Evolutionary conservation across 371 early-diverging fungal genomes (phyloP).

Genomic region (Smittium mucronatum): DNA sequence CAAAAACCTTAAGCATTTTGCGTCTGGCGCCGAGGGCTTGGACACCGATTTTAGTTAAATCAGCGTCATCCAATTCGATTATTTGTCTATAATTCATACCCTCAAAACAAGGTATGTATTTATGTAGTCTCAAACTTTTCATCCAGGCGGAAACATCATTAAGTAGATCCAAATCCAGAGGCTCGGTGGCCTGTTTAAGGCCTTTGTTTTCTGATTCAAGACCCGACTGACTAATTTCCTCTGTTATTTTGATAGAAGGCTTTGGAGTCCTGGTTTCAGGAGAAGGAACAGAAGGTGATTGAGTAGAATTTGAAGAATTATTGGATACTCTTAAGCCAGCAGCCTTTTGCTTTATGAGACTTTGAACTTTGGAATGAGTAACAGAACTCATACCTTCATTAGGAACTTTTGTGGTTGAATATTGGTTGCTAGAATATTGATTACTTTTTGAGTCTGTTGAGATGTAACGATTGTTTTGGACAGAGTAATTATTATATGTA

Average conservation of each 20-base stretch:
- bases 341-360: not conserved
- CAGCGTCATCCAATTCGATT: conserved; percentile 69
- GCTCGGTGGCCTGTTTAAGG: conserved; percentile 12
- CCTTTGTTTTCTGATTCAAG: not conserved
- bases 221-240: not conserved
- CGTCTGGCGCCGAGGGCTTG: conserved; percentile 86
- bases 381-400: not conserved
- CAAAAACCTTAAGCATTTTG: conserved; percentile 92
- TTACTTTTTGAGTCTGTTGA: not conserved
- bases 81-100: conserved; percentile 76
- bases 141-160: conserved; percentile 86
- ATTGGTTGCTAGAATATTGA: not conserved
- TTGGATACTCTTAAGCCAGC: not conserved
- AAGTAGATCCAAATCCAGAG: conserved; percentile 26
- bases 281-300: not conserved
- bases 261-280: not conserved
- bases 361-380: not conserved
- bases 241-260: not conserved
- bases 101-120: conserved; percentile 80
- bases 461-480: not conserved
- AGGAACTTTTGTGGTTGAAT: not conserved
- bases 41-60: conserved; percentile 72
- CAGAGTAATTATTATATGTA: not conserved
- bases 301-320: not conserved
- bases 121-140: conserved; percentile 80